Base-by-base conservation (phyloP, 306 rosid species). In the Cucumis hystrix region DNA sequence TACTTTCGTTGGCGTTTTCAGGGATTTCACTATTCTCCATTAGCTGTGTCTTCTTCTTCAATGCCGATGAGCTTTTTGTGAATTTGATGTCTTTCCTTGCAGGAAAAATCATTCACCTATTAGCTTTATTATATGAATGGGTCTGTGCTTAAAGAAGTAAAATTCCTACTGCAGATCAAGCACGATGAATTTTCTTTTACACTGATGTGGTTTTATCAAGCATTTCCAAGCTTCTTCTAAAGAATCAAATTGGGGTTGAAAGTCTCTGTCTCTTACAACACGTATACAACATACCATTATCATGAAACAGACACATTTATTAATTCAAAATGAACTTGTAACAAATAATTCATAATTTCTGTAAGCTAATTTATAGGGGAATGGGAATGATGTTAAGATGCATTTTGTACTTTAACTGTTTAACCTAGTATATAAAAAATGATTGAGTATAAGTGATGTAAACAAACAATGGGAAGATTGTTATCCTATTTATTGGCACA, bases 1-100 rank as follows among this genome's bases (percentile, higher is more conserved):
- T 92, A 94, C 97, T 91, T 73, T 92, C 98, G 10, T 95, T 95
- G 18, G 97, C 97, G 67, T 94, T 33, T 67, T 92, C 96, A 0
- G 95, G 97, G 71, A 92, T 83, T 77, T 92, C 89, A 35, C 88
- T 93, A 40, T 87, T 85, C 83, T 85, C 95, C 97, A 92, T 94
- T 25, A 77, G 63, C 68, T 77, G 25, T 18, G 14, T 20, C 76
- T 47, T 6, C 58, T 67, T n/a, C 33, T 25, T 13, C 58, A 70
- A 14, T 11, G 49, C 28, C 43, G 13, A 28, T 15, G 37, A 25
- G 75, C 23, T 20, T 69, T 45, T 21, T 21, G 18, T 6, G 37
- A 20, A 13, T 47, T 47, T 47, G 54, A 47, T 12, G 16, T 47
- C 16, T 47, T 3, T 13, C 54, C 54, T 47, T 47, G 15, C 52